Evolutionary conservation across 129 eudicot genomes (phyloP).

Genomic region (Centrapalus pauciflorus): DNA sequence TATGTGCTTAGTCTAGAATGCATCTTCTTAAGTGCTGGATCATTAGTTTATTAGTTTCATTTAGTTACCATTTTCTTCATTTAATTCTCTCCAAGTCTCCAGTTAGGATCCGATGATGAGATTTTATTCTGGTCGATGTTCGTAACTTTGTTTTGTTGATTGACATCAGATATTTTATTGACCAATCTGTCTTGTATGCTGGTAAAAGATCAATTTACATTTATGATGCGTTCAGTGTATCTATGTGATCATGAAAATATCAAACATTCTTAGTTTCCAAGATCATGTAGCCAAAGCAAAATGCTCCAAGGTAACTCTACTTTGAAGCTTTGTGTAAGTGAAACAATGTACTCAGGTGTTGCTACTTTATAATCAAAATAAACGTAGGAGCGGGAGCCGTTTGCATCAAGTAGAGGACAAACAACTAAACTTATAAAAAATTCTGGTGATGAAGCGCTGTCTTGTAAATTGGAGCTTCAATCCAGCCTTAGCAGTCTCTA

Average conservation of each 20-base stretch:
- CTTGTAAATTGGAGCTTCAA: neutral
- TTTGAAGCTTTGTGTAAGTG: neutral
- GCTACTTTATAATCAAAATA: neutral
- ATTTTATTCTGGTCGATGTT: neutral
- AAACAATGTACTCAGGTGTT: neutral
- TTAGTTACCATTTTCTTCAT: neutral
- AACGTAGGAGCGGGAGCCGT: neutral
- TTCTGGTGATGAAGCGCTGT: neutral
- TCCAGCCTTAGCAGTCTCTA: neutral
- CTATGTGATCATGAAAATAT: neutral
- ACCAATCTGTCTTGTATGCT: neutral
- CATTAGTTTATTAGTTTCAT: neutral
- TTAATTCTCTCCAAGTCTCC: neutral
- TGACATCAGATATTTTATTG: neutral
- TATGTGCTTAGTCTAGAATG: no score
- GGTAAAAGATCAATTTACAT: no score
- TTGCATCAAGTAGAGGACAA: no score
- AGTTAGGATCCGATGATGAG: constrained; percentile 6
- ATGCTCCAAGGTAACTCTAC: neutral
- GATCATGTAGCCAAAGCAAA: neutral
- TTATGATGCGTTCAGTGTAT: neutral
- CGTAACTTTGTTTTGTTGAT: neutral
- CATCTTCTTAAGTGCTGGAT: neutral
- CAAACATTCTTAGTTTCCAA: neutral
- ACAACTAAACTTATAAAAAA: neutral